These are phyloP conservation scores for Penicillium janthinellum DNA, from an alignment of 2,329 filamentous ascomycete genomes.

Conservation along the genomic window DNA sequence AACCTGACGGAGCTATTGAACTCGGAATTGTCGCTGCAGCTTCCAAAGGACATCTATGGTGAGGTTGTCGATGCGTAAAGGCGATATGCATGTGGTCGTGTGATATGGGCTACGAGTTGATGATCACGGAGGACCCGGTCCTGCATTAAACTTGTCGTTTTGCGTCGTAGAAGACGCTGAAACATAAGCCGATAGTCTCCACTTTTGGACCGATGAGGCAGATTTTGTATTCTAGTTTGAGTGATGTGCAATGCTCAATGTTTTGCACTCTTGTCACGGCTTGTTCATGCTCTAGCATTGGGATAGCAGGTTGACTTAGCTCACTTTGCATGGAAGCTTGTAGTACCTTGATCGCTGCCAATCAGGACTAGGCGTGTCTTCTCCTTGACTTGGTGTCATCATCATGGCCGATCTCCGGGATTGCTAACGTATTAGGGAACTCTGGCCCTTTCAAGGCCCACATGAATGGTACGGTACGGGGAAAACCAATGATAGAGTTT, in stretches of 20 bases:
- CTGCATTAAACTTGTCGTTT: not conserved
- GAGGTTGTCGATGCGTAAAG: conserved; percentile 25
- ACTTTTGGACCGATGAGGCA: not conserved
- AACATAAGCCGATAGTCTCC: not conserved
- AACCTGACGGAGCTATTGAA: conserved; percentile 72
- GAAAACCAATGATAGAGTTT: no score
- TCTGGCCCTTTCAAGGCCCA: no score
- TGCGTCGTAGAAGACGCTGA: not conserved
- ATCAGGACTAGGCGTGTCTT: no score
- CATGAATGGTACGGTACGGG: no score
- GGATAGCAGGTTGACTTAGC: not conserved
- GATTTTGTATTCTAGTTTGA: conserved; percentile 8
- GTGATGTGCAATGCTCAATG: not conserved
- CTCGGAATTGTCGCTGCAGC: conserved; percentile 72
- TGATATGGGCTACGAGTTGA: not conserved
- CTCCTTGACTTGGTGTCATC: no score
- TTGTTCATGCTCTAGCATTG: not conserved
- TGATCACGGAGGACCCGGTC: not conserved
- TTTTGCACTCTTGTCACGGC: not conserved
- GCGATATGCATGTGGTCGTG: not conserved
- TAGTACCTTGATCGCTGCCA: no score
- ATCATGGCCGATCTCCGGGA: no score
- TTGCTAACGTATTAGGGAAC: no score
- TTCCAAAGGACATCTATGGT: conserved; percentile 48
- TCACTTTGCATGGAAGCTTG: not conserved